Conservation (phyloP, 106 monocot genomes). For the Dendrobium catenatum region DNA sequence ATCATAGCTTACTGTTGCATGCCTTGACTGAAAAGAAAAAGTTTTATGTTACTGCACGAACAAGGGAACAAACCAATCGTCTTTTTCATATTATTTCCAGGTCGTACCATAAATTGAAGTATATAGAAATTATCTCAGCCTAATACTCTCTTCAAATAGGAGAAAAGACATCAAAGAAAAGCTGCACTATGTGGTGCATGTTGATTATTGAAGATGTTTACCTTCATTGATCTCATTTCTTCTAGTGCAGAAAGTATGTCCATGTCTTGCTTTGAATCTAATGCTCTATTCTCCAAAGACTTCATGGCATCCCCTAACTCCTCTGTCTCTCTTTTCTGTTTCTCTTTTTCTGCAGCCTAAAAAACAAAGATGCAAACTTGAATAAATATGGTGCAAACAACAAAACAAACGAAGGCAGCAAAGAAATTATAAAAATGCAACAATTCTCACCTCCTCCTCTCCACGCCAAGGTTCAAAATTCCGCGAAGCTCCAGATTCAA, state of each 20-base stretch:
- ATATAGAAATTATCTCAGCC: not conserved
- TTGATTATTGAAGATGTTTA: slow-evolving; percentile 2
- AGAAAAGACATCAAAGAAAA: not conserved
- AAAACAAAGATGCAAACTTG: not conserved
- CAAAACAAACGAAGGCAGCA: not conserved
- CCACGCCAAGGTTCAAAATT: slow-evolving; percentile 98
- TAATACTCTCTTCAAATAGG: not conserved
- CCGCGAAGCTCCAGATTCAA: slow-evolving; percentile 87
- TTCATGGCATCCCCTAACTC: slow-evolving; percentile 99
- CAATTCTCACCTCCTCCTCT: slow-evolving; percentile 54
- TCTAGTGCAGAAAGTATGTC: slow-evolving; percentile 89
- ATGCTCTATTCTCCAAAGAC: slow-evolving; percentile 78
- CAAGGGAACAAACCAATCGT: not conserved
- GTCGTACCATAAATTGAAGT: not conserved
- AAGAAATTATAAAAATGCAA: not conserved
- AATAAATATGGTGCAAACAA: not conserved
- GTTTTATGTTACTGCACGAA: not conserved
- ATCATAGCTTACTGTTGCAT: slow-evolving; percentile 84
- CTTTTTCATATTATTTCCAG: not conserved
- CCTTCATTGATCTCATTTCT: slow-evolving; percentile 98
- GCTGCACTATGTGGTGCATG: not conserved
- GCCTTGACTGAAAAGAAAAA: slow-evolving; percentile 66
- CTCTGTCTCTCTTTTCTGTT: slow-evolving; percentile 67
- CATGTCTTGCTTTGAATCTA: slow-evolving; percentile 93
- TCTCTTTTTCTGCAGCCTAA: slow-evolving; percentile 46